phyloP scores from a whole-genome alignment of 495 filamentous ascomycete species.

The Penicillium nucicola region DNA sequence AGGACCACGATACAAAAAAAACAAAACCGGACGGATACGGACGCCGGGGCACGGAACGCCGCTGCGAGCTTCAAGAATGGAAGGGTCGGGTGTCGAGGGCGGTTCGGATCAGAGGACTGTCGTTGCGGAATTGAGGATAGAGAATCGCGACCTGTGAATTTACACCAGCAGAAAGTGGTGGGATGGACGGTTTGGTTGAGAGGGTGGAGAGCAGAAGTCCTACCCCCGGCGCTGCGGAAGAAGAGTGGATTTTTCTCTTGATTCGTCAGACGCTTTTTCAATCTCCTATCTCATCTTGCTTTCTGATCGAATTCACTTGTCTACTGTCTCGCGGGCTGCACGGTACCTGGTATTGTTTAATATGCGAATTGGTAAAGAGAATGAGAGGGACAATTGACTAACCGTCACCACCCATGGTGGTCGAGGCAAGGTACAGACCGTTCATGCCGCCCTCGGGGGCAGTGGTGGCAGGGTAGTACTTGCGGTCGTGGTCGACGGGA shows the following conservation, averaged over 20 bases:
- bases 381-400: no score
- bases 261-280: slow-evolving; percentile 9
- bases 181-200: not conserved
- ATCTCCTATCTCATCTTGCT: slow-evolving; percentile 8
- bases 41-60: slow-evolving; percentile 18
- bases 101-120: slow-evolving; percentile 5
- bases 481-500: slow-evolving; percentile 45
- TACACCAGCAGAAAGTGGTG: slow-evolving; percentile 1
- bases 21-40: slow-evolving; percentile 10
- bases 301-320: slow-evolving; percentile 11
- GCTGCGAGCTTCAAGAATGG: slow-evolving; percentile 8
- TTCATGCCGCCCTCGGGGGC: slow-evolving; percentile 45
- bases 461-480: slow-evolving; percentile 44
- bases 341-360: slow-evolving; percentile 31
- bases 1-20: slow-evolving; percentile 19
- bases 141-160: slow-evolving; percentile 5
- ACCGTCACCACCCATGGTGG: slow-evolving; percentile 47
- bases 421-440: slow-evolving; percentile 46
- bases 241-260: not conserved
- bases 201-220: slow-evolving; percentile 10
- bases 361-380: no score
- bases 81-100: slow-evolving; percentile 1
- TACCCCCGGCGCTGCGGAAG: slow-evolving; percentile 4
- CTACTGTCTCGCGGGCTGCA: slow-evolving; percentile 47
- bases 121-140: not conserved